Evolutionary conservation across 2,329 filamentous ascomycete genomes (phyloP).

Genomic region (Fusarium temperatum): DNA sequence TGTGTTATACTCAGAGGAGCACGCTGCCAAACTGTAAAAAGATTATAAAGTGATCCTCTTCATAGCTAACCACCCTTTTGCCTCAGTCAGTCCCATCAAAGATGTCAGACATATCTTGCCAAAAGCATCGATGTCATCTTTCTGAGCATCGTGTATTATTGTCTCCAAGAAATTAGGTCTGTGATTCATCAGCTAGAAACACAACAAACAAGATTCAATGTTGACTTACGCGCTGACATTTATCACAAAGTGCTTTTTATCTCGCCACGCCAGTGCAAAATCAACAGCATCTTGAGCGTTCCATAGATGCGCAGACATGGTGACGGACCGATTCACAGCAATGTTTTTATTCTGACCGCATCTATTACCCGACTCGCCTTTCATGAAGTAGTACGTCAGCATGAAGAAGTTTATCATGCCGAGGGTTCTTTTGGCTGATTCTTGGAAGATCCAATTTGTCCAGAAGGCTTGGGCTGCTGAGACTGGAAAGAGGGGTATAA

Average conservation of each 20-base stretch:
- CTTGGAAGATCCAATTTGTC: not conserved
- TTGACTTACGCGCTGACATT: not conserved
- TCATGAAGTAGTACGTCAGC: not conserved
- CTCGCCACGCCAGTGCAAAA: not conserved
- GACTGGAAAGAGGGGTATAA: not conserved
- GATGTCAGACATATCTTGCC: not conserved
- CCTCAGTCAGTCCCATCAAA: not conserved
- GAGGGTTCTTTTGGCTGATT: not conserved
- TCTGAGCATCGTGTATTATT: not conserved
- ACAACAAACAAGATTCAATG: not conserved
- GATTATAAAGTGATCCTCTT: not conserved
- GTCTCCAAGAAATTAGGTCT: not conserved
- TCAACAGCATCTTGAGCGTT: not conserved
- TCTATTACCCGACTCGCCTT: not conserved
- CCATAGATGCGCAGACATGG: conserved; percentile 1
- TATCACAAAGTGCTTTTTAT: not conserved
- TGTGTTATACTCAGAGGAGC: no score
- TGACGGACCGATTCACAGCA: not conserved
- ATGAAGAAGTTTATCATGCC: conserved; percentile 2
- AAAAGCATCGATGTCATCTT: not conserved
- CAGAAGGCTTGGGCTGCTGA: not conserved
- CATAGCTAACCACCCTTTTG: not conserved
- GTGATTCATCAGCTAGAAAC: fast-evolving
- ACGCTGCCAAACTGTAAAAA: no score
- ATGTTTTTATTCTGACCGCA: not conserved